phyloP scores from a whole-genome alignment of 1,139 yeast genomes.

The Candida frijolesensis region DNA sequence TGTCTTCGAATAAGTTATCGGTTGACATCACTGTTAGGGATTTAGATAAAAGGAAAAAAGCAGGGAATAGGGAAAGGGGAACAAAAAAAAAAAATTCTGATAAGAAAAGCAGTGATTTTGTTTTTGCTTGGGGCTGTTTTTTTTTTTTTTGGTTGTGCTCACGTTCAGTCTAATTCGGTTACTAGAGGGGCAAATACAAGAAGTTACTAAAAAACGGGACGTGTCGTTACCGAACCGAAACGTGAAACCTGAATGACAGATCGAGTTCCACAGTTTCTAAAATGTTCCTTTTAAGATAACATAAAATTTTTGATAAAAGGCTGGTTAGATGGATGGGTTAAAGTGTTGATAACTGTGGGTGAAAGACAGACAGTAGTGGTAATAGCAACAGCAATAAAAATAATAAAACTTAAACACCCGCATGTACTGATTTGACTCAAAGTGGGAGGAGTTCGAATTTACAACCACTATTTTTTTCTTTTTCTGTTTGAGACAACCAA shows the following conservation, averaged over 20 bases:
- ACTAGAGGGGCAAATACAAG: constrained; percentile 3
- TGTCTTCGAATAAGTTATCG: constrained; percentile 34
- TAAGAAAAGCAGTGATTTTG: constrained; percentile 1
- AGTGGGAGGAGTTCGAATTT: background rate
- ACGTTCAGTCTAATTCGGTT: background rate
- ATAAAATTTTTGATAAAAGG: too few species aligned
- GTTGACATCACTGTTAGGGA: constrained; percentile 14
- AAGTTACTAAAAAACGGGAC: background rate
- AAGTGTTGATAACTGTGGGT: too few species aligned
- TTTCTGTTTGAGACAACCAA: background rate
- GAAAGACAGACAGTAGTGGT: too few species aligned
- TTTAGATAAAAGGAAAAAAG: background rate
- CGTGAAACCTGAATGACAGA: background rate
- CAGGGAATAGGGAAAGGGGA: background rate
- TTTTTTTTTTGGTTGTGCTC: background rate
- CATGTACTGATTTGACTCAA: too few species aligned
- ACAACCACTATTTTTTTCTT: background rate
- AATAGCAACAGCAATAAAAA: too few species aligned
- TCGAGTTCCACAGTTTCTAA: too few species aligned
- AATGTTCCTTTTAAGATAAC: too few species aligned
- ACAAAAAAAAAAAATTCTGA: constrained; percentile 1
- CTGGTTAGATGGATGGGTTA: too few species aligned
- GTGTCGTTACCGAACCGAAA: background rate
- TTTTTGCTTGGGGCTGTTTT: background rate
- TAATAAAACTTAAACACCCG: too few species aligned